These are phyloP conservation scores for Wickerhamomyces queroliae DNA, from an alignment of 805 yeast genomes.

Conservation along the genomic window DNA sequence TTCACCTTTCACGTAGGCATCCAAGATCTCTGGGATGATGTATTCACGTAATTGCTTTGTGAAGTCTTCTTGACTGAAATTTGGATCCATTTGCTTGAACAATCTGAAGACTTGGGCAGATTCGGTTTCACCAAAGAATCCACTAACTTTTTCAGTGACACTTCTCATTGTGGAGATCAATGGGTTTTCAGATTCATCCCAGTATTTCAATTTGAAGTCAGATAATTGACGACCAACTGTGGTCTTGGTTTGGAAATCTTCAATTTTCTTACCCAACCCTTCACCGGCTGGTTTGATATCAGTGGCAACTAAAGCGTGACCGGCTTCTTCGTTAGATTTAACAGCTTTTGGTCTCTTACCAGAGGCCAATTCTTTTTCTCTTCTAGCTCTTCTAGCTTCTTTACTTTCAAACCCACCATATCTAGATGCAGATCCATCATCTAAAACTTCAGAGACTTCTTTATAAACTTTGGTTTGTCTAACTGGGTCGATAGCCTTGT, in stretches of 20 bases:
- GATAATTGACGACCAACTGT: conserved; percentile 61
- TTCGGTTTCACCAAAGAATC: conserved; percentile 88
- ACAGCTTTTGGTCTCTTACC: conserved; percentile 65
- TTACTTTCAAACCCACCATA: conserved; percentile 91
- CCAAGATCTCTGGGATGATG: conserved; percentile 91
- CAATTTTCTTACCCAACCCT: conserved; percentile 57
- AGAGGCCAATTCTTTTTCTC: conserved; percentile 54
- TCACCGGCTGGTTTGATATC: conserved; percentile 73
- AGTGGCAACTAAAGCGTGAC: conserved; percentile 76
- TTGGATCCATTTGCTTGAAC: conserved; percentile 86
- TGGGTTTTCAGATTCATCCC: conserved; percentile 96
- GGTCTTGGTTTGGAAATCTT: conserved; percentile 60
- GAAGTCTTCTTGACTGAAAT: conserved; percentile 74
- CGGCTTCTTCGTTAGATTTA: conserved; percentile 76
- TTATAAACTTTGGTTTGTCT: conserved; percentile 86
- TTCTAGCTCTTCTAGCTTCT: conserved; percentile 70
- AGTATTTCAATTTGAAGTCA: conserved; percentile 54
- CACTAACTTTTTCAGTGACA: conserved; percentile 71
- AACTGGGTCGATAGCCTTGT: conserved; percentile 87
- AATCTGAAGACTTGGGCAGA: conserved; percentile 85
- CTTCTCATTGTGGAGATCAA: conserved; percentile 77
- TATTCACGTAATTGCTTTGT: conserved; percentile 81
- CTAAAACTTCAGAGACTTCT: conserved; percentile 82
- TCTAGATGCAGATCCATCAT: conserved; percentile 81
- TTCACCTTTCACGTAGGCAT: conserved; percentile 92